These are phyloP conservation scores for Cyberlindnera amylophila DNA, from an alignment of 805 yeast genomes.

Conservation along the genomic window DNA sequence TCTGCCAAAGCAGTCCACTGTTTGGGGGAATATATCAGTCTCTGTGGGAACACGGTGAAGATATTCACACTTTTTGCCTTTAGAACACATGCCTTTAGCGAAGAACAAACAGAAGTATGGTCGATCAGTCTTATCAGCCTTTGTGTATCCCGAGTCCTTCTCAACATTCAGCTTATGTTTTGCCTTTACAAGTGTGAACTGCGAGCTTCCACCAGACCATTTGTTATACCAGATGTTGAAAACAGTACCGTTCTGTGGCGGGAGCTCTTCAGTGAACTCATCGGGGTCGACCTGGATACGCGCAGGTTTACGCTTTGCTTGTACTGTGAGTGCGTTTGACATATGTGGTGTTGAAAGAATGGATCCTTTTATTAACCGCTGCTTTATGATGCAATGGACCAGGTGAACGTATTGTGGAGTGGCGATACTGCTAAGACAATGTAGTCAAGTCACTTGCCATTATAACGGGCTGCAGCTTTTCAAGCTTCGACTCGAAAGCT, in stretches of 20 bases:
- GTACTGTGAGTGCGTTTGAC: background rate
- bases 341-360: too few species aligned
- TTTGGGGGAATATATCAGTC: slow-evolving; percentile 53
- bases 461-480: too few species aligned
- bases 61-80: slow-evolving; percentile 73
- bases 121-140: slow-evolving; percentile 47
- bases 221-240: slow-evolving; percentile 86
- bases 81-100: slow-evolving; percentile 83
- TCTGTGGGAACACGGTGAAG: slow-evolving; percentile 72
- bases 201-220: slow-evolving; percentile 65
- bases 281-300: slow-evolving; percentile 69
- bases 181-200: slow-evolving; percentile 39
- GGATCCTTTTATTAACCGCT: too few species aligned
- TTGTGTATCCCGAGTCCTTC: slow-evolving; percentile 72
- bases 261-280: slow-evolving; percentile 51
- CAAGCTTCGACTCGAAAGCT: too few species aligned
- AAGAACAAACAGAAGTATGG: slow-evolving; percentile 74
- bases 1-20: slow-evolving; percentile 89
- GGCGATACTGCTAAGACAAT: too few species aligned
- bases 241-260: slow-evolving; percentile 75
- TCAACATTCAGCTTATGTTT: slow-evolving; percentile 57
- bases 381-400: too few species aligned
- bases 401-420: too few species aligned
- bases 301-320: slow-evolving; percentile 44
- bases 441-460: too few species aligned